These are phyloP conservation scores for Trypanosoma boissoni DNA, from an alignment of 208 protist species.

Conservation along the genomic window DNA sequence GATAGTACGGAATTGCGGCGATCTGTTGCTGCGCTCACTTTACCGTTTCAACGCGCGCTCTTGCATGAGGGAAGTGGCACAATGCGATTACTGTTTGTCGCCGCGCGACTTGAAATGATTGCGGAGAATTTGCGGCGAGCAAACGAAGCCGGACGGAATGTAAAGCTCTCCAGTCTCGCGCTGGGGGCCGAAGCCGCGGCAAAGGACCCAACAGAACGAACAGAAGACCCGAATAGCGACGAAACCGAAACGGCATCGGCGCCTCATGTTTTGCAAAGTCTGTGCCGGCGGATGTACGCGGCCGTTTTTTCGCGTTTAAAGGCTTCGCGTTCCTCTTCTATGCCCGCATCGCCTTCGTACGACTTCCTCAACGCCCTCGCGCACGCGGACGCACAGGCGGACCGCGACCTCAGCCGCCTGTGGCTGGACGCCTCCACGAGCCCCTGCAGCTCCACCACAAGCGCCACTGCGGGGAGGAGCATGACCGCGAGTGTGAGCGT, in stretches of 20 bases:
- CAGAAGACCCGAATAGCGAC: too few relatives aligned
- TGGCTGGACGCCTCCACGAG: conserved; percentile 1
- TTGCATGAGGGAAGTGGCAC: conserved; percentile 25
- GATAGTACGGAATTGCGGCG: too few relatives aligned
- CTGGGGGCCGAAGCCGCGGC: too few relatives aligned
- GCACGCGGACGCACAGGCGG: conserved; percentile 1
- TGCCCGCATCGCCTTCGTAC: not conserved
- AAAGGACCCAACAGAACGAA: too few relatives aligned
- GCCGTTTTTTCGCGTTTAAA: too few relatives aligned
- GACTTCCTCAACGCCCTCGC: not conserved
- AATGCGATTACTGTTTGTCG: conserved; percentile 31
- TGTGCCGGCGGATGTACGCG: too few relatives aligned
- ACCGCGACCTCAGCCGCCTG: conserved; percentile 4
- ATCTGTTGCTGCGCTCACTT: not conserved
- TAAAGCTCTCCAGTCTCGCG: too few relatives aligned
- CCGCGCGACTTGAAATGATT: conserved; percentile 35
- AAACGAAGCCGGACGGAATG: too few relatives aligned
- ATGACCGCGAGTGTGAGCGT: too few relatives aligned
- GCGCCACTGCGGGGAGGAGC: not conserved
- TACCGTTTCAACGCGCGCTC: conserved; percentile 21
- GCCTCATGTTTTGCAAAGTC: too few relatives aligned
- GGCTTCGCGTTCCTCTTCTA: too few relatives aligned
- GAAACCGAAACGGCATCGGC: too few relatives aligned
- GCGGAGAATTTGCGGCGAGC: conserved; percentile 18
- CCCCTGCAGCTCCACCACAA: not conserved